phyloP scores from a whole-genome alignment of 1,284 basidiomycete genomes.

The Puccinia sorghi region DNA sequence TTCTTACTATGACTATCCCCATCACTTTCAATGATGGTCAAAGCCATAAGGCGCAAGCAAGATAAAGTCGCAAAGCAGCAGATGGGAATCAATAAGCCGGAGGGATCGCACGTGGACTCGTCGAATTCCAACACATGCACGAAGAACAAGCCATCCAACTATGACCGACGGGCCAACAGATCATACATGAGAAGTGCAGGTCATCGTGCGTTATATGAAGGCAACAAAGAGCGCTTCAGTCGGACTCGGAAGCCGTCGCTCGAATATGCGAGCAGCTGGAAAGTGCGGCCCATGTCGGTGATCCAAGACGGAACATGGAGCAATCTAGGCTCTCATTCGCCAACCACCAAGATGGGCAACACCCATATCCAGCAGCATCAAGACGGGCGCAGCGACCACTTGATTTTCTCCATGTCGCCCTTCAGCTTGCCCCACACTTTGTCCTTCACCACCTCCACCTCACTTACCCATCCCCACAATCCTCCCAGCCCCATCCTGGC shows the following conservation, averaged over 20 bases:
- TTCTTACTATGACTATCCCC: background rate
- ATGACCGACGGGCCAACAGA: background rate
- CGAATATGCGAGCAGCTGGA: background rate
- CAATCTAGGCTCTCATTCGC: background rate
- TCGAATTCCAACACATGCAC: constrained; percentile 4
- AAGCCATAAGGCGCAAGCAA: background rate
- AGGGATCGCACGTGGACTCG: background rate
- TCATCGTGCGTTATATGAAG: background rate
- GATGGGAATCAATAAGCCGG: background rate
- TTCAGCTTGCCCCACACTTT: constrained; percentile 15
- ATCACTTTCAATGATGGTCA: background rate
- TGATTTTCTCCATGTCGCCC: constrained; percentile 22
- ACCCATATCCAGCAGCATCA: background rate
- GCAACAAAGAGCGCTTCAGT: background rate
- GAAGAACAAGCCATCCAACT: background rate
- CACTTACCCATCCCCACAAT: background rate
- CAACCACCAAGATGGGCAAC: too few species aligned
- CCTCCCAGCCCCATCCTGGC: background rate
- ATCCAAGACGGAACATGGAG: too few species aligned
- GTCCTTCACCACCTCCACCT: background rate
- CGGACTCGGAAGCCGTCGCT: background rate
- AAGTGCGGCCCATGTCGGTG: background rate
- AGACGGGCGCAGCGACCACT: background rate
- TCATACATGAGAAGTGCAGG: background rate
- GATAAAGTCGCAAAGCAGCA: background rate